Percentiles rank a stretch among this genome's conserved stretches.
These are phyloP conservation scores for Macroventuria anomochaeta DNA, from an alignment of 2,329 filamentous ascomycete genomes.

Conservation along the genomic window DNA sequence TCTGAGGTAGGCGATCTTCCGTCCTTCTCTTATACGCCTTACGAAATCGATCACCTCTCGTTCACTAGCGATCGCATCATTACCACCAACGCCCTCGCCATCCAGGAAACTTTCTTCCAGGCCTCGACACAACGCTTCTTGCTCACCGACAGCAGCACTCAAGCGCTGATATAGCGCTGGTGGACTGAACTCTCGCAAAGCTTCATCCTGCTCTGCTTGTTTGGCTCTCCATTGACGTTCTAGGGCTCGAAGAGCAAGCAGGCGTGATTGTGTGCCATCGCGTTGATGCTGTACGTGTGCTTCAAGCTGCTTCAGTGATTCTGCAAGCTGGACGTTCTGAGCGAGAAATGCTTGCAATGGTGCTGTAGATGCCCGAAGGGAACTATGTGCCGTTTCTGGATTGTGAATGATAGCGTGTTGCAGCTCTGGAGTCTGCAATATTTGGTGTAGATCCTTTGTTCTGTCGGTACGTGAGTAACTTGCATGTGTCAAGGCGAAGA, in stretches of 20 bases:
- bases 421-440: slow-evolving; percentile 69
- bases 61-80: slow-evolving; percentile 66
- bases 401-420: slow-evolving; percentile 77
- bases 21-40: slow-evolving; percentile 78
- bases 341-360: slow-evolving; percentile 69
- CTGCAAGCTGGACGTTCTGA: slow-evolving; percentile 74
- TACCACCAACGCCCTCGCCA: slow-evolving; percentile 53
- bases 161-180: slow-evolving; percentile 85
- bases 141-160: slow-evolving; percentile 77
- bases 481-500: slow-evolving; percentile 17
- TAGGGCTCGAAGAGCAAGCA: slow-evolving; percentile 82
- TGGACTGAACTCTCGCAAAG: slow-evolving; percentile 82
- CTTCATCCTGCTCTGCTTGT: slow-evolving; percentile 86
- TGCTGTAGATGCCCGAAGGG: slow-evolving; percentile 69
- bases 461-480: slow-evolving; percentile 53
- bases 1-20: slow-evolving; percentile 77
- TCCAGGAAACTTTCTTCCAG: slow-evolving; percentile 95
- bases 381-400: slow-evolving; percentile 72
- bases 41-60: slow-evolving; percentile 88
- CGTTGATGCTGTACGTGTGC: slow-evolving; percentile 66
- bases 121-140: slow-evolving; percentile 78
- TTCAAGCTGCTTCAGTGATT: slow-evolving; percentile 67
- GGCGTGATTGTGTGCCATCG: slow-evolving; percentile 75
- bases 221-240: slow-evolving; percentile 93
- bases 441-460: slow-evolving; percentile 77